Evolutionary conservation across 2,329 filamentous ascomycete species (phyloP).

Genomic region (Paracamarosporium sp.): DNA sequence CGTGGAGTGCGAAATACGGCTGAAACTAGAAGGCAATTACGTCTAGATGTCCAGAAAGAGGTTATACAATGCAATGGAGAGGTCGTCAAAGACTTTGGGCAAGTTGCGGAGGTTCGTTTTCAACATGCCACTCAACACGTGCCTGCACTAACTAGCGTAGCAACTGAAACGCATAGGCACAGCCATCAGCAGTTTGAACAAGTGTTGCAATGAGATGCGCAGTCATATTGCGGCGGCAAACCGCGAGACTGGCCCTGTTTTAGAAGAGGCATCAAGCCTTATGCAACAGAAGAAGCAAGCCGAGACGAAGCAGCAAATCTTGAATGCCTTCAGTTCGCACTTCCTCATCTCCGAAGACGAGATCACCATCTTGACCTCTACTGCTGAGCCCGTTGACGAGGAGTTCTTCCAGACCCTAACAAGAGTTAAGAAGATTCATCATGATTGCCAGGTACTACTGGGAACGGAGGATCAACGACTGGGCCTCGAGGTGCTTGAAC

Average conservation of each 20-base stretch:
- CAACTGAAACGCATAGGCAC: constrained; percentile 86
- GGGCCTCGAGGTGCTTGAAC: constrained; percentile 89
- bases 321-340: constrained; percentile 78
- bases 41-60: constrained; percentile 86
- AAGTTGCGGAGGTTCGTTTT: constrained; percentile 76
- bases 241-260: constrained; percentile 73
- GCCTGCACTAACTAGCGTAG: constrained; percentile 54
- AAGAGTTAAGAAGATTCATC: constrained; percentile 84
- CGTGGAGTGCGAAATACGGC: constrained; percentile 75
- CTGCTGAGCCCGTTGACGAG: constrained; percentile 82
- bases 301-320: constrained; percentile 79
- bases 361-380: constrained; percentile 74
- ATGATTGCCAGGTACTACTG: constrained; percentile 86
- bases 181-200: constrained; percentile 79
- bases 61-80: constrained; percentile 92
- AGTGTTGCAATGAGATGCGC: constrained; percentile 81
- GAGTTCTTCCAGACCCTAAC: constrained; percentile 79
- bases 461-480: constrained; percentile 89
- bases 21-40: constrained; percentile 78
- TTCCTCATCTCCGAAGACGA: constrained; percentile 88
- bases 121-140: background rate
- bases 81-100: constrained; percentile 86
- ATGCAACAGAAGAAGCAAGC: constrained; percentile 75
- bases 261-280: constrained; percentile 78
- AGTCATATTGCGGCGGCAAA: constrained; percentile 77